Conservation (phyloP, 2,329 filamentous ascomycete species). For the Chaetomiaceae sp. region DNA sequence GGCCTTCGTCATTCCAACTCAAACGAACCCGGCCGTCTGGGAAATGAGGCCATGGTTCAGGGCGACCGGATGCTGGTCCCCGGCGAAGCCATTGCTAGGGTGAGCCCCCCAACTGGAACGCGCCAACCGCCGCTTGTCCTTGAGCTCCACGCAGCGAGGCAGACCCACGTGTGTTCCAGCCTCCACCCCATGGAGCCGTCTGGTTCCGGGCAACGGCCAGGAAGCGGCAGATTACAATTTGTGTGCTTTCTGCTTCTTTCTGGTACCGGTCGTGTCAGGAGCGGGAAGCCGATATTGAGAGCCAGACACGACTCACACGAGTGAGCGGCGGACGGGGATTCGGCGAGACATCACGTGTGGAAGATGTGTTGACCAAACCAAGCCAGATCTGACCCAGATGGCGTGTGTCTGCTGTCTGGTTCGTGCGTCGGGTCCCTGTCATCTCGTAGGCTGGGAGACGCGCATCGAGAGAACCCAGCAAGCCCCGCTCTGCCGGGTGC, state of each 20-base stretch:
- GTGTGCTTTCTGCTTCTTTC: not conserved
- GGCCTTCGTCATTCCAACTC: not conserved
- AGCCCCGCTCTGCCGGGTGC: constrained; percentile 8
- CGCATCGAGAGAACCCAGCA: not conserved
- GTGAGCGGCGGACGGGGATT: not conserved
- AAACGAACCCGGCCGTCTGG: constrained; percentile 2
- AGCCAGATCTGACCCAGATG: too few relatives aligned
- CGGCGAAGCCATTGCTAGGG: constrained; percentile 1
- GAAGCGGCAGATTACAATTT: not conserved
- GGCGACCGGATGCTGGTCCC: constrained; percentile 8
- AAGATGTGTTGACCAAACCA: too few relatives aligned
- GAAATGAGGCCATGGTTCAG: constrained; percentile 4
- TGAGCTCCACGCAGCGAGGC: not conserved
- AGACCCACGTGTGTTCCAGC: not conserved
- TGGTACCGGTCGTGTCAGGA: not conserved
- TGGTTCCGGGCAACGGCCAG: constrained; percentile 1
- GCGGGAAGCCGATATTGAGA: not conserved
- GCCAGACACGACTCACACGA: not conserved
- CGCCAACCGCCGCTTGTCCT: too few relatives aligned
- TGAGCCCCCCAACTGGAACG: not conserved
- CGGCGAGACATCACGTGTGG: not conserved
- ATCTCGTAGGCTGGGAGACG: not conserved
- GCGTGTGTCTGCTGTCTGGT: not conserved
- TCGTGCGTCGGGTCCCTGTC: not conserved
- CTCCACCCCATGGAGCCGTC: too few relatives aligned